Evolutionary conservation across 2,329 filamentous ascomycete species (phyloP), one percentile per base, ranked within the genome.

Genomic region (Didymella pomorum): DNA sequence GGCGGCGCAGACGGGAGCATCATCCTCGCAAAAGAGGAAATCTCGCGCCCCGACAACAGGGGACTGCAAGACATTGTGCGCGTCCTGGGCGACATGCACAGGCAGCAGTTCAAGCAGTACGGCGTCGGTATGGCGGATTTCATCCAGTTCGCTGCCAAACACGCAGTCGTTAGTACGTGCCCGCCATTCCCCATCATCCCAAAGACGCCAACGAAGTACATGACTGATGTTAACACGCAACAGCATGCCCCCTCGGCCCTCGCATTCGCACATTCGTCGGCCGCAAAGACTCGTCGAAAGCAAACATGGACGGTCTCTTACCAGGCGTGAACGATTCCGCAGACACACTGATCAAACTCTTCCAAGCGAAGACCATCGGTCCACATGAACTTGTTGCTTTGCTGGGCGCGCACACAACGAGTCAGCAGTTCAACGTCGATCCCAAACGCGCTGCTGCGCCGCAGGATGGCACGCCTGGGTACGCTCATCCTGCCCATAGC

Each of bases 111-210:
- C 28, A 49, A 55, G 21, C 28, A 42, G 12, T 75, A 67, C 52
- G 68, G 63, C 18, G 70, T 77, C 28, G 65, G 68, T 18, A 71
- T 74, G 63, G 74, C 67, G 8, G 74, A 76, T 29, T 52, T 76
- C 42, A 72, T 76, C 29, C 73, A 76, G 44, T 72, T 72, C 43
- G 68, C 63, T 5, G 70, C 69, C 0, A 71, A 61, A 25, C 68
- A 73, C 28, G 73, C 73, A 18, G 67, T 68, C 1, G 71, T 76
- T 6, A 67, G 55, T 58, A 61, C 21, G 54, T 48, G 50, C 26
- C 23, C 31, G 23, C 7, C 23, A 25, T 25, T 25, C 3, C 7
- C 4, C 7, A 29, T 29, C 28, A 9, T 12, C 28, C 1, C 1
- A 11, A 29, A 10, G 11, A 10, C 28, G 12, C 7, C 28, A 11